Conservation (phyloP, 2,329 filamentous ascomycete genomes). For the Colletotrichum simmondsii region DNA sequence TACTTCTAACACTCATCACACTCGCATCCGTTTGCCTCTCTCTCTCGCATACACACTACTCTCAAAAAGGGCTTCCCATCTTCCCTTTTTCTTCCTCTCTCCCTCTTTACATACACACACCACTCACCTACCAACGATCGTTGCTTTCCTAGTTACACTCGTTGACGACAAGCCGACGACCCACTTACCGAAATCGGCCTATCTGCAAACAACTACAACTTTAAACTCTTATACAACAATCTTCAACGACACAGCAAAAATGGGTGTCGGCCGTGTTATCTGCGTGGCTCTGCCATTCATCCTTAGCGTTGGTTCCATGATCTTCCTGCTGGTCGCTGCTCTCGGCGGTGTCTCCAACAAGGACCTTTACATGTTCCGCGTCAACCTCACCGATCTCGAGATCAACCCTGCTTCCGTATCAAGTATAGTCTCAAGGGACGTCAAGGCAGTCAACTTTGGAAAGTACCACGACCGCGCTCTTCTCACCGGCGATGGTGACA, state of each 20-base stretch:
- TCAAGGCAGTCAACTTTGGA: conserved; percentile 45
- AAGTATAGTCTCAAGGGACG: conserved; percentile 33
- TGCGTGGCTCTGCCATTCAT: conserved; percentile 90
- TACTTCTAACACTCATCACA: conserved; percentile 17
- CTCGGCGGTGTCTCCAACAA: conserved; percentile 68
- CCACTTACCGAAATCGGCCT: conserved; percentile 12
- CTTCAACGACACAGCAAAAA: conserved; percentile 43
- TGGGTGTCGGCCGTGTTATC: conserved; percentile 79
- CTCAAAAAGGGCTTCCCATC: conserved; percentile 1
- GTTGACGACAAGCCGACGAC: conserved; percentile 14
- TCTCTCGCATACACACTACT: background rate
- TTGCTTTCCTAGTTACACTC: conserved; percentile 19
- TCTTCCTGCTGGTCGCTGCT: conserved; percentile 72
- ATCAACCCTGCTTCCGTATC: conserved; percentile 52
- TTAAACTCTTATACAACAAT: background rate
- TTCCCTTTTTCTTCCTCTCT: conserved; percentile 18
- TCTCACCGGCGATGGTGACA: conserved; percentile 33
- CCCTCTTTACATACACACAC: background rate
- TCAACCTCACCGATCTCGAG: conserved; percentile 72
- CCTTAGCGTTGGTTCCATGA: conserved; percentile 80
- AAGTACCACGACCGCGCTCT: conserved; percentile 49
- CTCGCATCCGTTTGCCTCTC: conserved; percentile 12
- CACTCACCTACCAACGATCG: conserved; percentile 1
- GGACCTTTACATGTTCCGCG: conserved; percentile 66
- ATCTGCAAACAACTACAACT: conserved; percentile 5